Evolutionary conservation across 306 rosid species (phyloP), one percentile per base, ranked within the genome.

Genomic region (Cajanus cajan): DNA sequence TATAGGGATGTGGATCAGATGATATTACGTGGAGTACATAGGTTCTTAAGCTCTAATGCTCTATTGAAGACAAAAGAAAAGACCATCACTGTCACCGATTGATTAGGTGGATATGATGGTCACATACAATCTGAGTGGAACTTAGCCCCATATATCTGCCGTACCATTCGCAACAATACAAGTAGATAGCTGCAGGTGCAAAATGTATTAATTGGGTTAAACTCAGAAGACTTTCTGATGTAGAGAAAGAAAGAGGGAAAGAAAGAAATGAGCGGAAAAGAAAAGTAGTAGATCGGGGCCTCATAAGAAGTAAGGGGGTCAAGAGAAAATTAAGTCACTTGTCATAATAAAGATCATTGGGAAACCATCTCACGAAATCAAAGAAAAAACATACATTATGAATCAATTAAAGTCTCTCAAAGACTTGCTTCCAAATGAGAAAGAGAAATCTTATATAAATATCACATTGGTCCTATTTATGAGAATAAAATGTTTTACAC

Each of bases 31-130:
- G 80, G 77, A 82, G 82, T 62, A 74, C 50, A 82, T 73, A 76
- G 81, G 79, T 68, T 81, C 84, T 85, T 82, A 82, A 85, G 68
- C 68, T 28, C 68, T 61, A 61, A 61, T 31, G 76, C 84, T 85
- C 86, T 82, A 82, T 71, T 86, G 86, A 70, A 82, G 80, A 76
- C 86, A 86, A 74, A 77, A 77, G 82, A 86, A 74, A 77, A 77
- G 82, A 71, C 62, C 85, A 80, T 72, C 84, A 71, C 52, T 77
- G 80, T 82, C 84, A 85, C 85, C 67, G 67, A 59, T 59, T 59
- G 21, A 59, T 59, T 76, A 77, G 68, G 82, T 71, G 74, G 79
- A 77, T 77, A 54, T 69, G 78, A 76, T 76, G 85, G 69, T 82
- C 82, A 76, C 61, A 76, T 76, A 40, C 82, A 76, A 82, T 76